phyloP scores from a whole-genome alignment of 2,329 filamentous ascomycete species.

The Hypoxylon sp. region DNA sequence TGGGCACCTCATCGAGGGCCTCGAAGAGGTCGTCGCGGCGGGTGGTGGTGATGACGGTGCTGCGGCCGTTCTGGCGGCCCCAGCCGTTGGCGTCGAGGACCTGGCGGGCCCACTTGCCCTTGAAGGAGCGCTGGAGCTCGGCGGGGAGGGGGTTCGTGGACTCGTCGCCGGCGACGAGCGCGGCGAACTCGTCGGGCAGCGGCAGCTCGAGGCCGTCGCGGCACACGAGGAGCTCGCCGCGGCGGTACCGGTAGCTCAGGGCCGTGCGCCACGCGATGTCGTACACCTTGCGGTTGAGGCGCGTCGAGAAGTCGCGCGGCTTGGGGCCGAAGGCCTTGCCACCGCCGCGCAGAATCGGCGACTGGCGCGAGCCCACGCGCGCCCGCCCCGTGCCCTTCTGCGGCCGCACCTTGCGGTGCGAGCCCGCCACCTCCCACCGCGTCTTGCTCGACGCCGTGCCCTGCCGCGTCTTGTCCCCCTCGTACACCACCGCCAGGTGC shows the following conservation, averaged over 20 bases:
- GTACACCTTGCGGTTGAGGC: conserved; percentile 87
- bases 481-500: conserved; percentile 89
- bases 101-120: conserved; percentile 68
- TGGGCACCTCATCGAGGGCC: conserved; percentile 68
- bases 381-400: conserved; percentile 89
- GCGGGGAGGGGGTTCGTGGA: no score
- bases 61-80: conserved; percentile 72
- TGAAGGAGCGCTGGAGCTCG: conserved; percentile 63
- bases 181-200: conserved; percentile 59
- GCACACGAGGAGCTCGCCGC: conserved; percentile 86
- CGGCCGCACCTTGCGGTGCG: conserved; percentile 78
- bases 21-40: conserved; percentile 69
- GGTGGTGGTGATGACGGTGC: conserved; percentile 75
- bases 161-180: conserved; percentile 49
- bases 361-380: conserved; percentile 81
- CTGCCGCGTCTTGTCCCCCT: conserved; percentile 86
- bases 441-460: conserved; percentile 87
- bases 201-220: conserved; percentile 77
- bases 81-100: conserved; percentile 76
- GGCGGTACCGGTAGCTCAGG: conserved; percentile 86
- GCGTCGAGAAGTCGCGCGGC: conserved; percentile 87
- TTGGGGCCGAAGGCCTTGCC: conserved; percentile 91
- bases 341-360: conserved; percentile 82
- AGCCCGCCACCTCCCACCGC: conserved; percentile 83
- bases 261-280: conserved; percentile 95